Base-by-base conservation (phyloP, 495 filamentous ascomycete species). In the Apiosordaria backusii region DNA sequence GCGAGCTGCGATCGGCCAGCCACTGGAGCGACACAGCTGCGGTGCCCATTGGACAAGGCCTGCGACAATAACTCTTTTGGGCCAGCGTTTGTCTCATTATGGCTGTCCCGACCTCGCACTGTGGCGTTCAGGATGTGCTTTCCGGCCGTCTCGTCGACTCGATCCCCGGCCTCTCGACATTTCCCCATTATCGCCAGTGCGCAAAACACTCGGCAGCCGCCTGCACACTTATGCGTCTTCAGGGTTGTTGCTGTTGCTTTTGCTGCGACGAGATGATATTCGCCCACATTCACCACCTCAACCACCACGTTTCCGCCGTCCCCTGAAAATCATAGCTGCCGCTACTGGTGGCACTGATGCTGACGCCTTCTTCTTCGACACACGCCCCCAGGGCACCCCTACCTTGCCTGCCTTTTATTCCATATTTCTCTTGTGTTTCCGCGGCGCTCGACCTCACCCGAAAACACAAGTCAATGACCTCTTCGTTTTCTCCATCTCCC, bases 261-360 rank as follows among this genome's bases (percentile, higher is more conserved):
- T 55, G n/a, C 52, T 55, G n/a, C 18, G n/a, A 23, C 52, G 52
- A 45, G 35, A 13, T 45, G 35, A 15, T 45, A 15, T 15, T 45
- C 9, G 35, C 35, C 35, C 6, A 53, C 52, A 55, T 22, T 6
- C 52, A 25, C 25, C 16, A 18, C 16, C 25, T 59, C 57, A 45
- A 29, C 35, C 35, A 59, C 57, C 57, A 59, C 57, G 16, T 59
- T 59, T 18, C 24, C 57, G 16, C 2, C 57, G 16, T 18, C 26
- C 22, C 57, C 13, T 23, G 25, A 59, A 23, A 59, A 59, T 59
- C 57, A 59, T 59, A 22, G 25, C 57, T 59, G 57, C 57, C 57
- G 57, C 57, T 45, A 13, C 35, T 59, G 18, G 57, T 59, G 24
- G 57, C 57, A 59, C 57, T 25, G 16, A 2, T 15, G 19, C 55